phyloP scores from a whole-genome alignment of 441 rosid genomes.

The Geranium incanum region DNA sequence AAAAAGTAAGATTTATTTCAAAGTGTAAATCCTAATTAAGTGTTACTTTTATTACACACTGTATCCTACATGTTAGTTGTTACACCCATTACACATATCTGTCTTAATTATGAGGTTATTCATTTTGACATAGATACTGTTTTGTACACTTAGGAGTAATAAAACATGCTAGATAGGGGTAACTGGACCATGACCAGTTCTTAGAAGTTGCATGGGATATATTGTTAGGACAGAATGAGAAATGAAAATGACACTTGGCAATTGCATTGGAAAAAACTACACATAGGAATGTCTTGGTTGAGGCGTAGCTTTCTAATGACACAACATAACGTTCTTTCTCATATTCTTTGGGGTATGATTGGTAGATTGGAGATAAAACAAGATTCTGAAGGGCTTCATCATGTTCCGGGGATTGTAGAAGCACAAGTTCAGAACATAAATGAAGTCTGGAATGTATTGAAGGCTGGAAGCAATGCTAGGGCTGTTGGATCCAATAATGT shows the following conservation, averaged over 20 bases:
- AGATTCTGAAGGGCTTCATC: constrained; percentile 66
- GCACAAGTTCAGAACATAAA: constrained; percentile 58
- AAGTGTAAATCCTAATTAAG: constrained; percentile 14
- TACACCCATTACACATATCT: neutral
- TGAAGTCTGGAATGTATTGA: constrained; percentile 86
- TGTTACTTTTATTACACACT: neutral
- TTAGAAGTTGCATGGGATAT: too few relatives aligned
- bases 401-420: constrained; percentile 85
- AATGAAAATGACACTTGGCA: neutral
- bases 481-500: constrained; percentile 83
- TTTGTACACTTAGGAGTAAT: neutral
- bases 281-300: neutral
- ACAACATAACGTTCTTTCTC: neutral
- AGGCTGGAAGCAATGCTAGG: constrained; percentile 79
- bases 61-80: neutral
- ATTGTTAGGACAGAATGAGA: too few relatives aligned
- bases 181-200: neutral
- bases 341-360: constrained; percentile 3
- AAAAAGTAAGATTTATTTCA: constrained; percentile 48
- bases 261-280: too few relatives aligned
- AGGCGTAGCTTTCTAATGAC: neutral
- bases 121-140: neutral
- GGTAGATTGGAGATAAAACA: constrained; percentile 79
- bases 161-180: neutral
- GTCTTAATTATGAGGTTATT: neutral